Conservation (phyloP, 768 basidiomycete genomes). For the Mycena vitilis region DNA sequence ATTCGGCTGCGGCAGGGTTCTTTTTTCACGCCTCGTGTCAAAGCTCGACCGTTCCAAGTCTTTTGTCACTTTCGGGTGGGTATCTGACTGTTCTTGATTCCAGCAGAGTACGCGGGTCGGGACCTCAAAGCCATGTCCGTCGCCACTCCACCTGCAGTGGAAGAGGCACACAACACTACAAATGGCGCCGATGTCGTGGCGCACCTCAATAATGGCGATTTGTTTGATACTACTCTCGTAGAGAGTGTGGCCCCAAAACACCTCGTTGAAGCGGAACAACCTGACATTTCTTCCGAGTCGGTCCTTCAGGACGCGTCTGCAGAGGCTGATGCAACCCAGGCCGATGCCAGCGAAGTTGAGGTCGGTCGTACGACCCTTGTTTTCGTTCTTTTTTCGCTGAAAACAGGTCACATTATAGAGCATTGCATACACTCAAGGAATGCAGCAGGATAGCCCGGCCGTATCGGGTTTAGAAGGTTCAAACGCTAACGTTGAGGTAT, state of each 20-base stretch:
- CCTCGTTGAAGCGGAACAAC: background rate
- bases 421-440: background rate
- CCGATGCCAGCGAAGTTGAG: conserved; percentile 7
- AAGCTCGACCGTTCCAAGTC: conserved; percentile 10
- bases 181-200: conserved; percentile 7
- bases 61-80: conserved; percentile 13
- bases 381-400: background rate
- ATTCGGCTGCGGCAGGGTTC: background rate
- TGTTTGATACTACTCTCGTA: conserved; percentile 6
- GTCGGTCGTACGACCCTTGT: conserved; percentile 23
- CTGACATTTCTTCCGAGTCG: background rate
- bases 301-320: conserved; percentile 19
- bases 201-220: conserved; percentile 9
- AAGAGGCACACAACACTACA: background rate
- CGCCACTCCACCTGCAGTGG: conserved; percentile 15
- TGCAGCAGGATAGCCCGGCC: background rate
- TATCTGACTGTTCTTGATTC: conserved; percentile 26
- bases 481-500: conserved; percentile 6
- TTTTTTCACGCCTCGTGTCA: background rate
- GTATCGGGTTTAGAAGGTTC: background rate
- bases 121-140: conserved; percentile 17
- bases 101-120: conserved; percentile 1
- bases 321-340: conserved; percentile 10
- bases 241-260: background rate
- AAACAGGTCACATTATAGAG: conserved; percentile 2